These are phyloP conservation scores for Rhizopus delemar DNA, from an alignment of 371 early-diverging fungal species.

Conservation along the genomic window DNA sequence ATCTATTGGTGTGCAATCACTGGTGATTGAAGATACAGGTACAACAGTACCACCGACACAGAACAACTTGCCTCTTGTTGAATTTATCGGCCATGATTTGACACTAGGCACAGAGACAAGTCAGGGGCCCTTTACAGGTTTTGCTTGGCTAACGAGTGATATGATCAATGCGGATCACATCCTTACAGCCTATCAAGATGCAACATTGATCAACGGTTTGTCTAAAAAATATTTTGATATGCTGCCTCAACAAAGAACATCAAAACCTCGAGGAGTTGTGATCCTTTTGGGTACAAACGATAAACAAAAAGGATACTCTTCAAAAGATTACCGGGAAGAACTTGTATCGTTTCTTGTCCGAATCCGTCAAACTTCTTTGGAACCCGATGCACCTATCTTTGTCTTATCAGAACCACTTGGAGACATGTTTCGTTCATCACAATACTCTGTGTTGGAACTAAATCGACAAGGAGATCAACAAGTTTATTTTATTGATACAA, in stretches of 20 bases:
- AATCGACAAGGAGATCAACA: conserved; percentile 33
- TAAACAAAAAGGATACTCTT: conserved; percentile 13
- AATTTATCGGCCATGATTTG: conserved; percentile 47
- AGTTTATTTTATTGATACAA: conserved; percentile 45
- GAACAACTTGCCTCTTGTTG: conserved; percentile 18
- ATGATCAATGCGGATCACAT: conserved; percentile 30
- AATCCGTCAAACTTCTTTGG: conserved; percentile 5
- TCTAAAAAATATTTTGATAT: conserved; percentile 37
- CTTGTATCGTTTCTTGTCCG: conserved; percentile 9
- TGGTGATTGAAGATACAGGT: conserved; percentile 23
- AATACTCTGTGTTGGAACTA: conserved; percentile 34
- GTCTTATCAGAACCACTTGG: conserved; percentile 46
- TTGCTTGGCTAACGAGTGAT: conserved; percentile 41
- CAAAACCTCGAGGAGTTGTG: conserved; percentile 22
- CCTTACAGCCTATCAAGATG: conserved; percentile 35
- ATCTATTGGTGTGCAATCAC: conserved; percentile 22
- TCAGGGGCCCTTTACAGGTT: conserved; percentile 34
- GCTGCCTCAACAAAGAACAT: conserved; percentile 10
- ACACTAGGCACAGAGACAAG: conserved; percentile 32
- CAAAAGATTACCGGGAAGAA: conserved; percentile 11
- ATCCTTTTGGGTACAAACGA: conserved; percentile 30
- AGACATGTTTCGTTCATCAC: conserved; percentile 39
- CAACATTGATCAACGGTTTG: conserved; percentile 38
- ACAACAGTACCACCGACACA: conserved; percentile 17
- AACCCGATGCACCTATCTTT: conserved; percentile 34